Conservation (phyloP, 352 stramenopile species). For the Phytophthora crassamura region DNA sequence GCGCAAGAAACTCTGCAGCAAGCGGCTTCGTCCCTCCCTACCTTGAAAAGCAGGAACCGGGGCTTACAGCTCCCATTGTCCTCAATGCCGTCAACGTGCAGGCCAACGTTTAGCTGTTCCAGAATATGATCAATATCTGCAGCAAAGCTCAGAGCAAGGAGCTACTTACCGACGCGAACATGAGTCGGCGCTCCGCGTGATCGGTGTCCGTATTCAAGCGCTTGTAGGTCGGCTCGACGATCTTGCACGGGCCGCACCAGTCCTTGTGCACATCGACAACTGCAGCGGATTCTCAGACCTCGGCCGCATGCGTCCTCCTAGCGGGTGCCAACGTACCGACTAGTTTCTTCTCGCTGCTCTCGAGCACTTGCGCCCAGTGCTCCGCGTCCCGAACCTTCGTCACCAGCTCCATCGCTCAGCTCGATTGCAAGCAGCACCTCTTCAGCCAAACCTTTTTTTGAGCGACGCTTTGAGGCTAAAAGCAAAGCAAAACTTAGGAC, state of each 20-base stretch:
- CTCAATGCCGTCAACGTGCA: constrained; percentile 60
- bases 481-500: too few relatives aligned
- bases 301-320: not conserved
- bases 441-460: not conserved
- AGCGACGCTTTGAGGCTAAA: too few relatives aligned
- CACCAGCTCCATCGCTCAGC: constrained; percentile 48
- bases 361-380: constrained; percentile 61
- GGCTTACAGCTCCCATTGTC: constrained; percentile 72
- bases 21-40: constrained; percentile 22
- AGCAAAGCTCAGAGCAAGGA: not conserved
- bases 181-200: constrained; percentile 53
- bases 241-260: constrained; percentile 79
- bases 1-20: not conserved
- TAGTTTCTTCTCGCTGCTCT: constrained; percentile 70
- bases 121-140: not conserved
- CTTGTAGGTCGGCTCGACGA: constrained; percentile 82
- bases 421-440: constrained; percentile 15
- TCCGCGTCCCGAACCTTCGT: constrained; percentile 65
- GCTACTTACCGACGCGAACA: constrained; percentile 57
- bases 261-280: constrained; percentile 78
- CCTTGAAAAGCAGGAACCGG: constrained; percentile 68
- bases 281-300: constrained; percentile 18
- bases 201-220: constrained; percentile 65
- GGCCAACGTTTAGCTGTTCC: constrained; percentile 51
- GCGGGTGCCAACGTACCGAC: constrained; percentile 39